Percentiles rank a stretch among this genome's conserved stretches.
These are phyloP conservation scores for Colletotrichum higginsianum DNA, from an alignment of 2,329 filamentous ascomycete genomes.

Conservation along the genomic window DNA sequence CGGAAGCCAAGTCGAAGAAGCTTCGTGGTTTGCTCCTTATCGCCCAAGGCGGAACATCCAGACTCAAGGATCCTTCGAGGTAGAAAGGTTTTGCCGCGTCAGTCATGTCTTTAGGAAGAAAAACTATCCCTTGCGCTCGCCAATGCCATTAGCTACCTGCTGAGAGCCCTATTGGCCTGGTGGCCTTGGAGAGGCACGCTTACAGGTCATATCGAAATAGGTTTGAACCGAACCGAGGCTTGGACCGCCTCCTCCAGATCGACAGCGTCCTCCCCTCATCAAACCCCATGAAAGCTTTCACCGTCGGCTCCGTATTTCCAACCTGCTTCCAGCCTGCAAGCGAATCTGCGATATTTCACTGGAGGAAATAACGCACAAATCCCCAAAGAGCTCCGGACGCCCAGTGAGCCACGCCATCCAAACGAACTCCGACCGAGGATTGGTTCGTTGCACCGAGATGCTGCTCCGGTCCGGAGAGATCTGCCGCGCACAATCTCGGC, in stretches of 20 bases:
- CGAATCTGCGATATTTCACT: constrained; percentile 29
- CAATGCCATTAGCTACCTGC: not conserved
- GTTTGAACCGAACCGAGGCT: constrained; percentile 38
- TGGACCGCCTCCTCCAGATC: constrained; percentile 26
- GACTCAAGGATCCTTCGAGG: not conserved
- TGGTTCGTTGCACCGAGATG: constrained; percentile 35
- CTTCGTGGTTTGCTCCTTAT: constrained; percentile 12
- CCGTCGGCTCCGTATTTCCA: constrained; percentile 29
- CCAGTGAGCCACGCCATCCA: constrained; percentile 22
- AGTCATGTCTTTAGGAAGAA: not conserved
- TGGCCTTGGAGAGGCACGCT: not conserved
- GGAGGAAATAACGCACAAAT: constrained; percentile 34
- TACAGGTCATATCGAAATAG: constrained; percentile 18
- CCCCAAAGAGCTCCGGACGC: constrained; percentile 17
- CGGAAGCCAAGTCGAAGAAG: constrained; percentile 9
- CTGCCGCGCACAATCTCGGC: constrained; percentile 39
- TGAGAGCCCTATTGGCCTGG: not conserved
- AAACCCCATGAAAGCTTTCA: constrained; percentile 17
- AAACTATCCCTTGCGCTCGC: not conserved
- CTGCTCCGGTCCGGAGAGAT: constrained; percentile 31
- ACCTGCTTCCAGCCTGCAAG: constrained; percentile 27
- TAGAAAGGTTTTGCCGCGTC: constrained; percentile 25
- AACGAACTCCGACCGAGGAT: constrained; percentile 11
- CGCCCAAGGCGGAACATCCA: not conserved
- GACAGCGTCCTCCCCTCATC: constrained; percentile 25